Base-by-base conservation (phyloP, 2,329 filamentous ascomycete genomes). In the Metarhizium rileyi region DNA sequence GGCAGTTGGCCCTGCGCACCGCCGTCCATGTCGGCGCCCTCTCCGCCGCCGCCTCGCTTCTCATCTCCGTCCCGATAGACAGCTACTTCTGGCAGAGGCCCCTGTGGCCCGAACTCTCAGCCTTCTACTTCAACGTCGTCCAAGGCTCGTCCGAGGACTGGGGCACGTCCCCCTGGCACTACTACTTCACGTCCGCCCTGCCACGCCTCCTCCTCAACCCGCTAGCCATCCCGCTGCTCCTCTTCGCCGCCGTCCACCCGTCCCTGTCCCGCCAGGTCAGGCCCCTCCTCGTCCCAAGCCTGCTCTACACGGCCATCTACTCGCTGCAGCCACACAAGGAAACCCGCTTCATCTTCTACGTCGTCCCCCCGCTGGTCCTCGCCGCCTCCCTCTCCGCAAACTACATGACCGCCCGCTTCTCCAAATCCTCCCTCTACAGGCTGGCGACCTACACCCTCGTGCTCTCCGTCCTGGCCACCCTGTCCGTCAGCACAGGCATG, bases 311-410 rank as follows among this genome's bases (percentile, higher is more conserved):
- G 20, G 76, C 76, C 4, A 66, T 94, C 41, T 97, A 95, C 72
- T 95, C 89, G 55, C 59, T 89, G 46, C 86, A 95, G 53, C 90
- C 91, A 0, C 93, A 98, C 71, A 98, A 98, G 65, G 93, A 98
- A 70, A 86, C 90, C 64, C 86, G 93, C 18, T 98, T 98, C 72
- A 84, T 98, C 57, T 82, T 97, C 59, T 97, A 97, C 68, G 76
- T 81, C 47, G 75, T 95, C 23, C 93, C 93, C 0, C 76, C 84
- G 0, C 71, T 97, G 27, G 95, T 90, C 0, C 85, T 84, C 10
- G 78, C 84, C 3, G 84, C 89, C 0, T 83, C 88, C 3, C 74
- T 88, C 4, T 84, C 83, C 20, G 87, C 89, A 14, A 78, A 81
- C 50, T 84, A 81, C 66, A 70, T 94, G 55, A 86, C 80, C 69